A percentile compares a stretch with the other conserved stretches of the same genome.
These are phyloP conservation scores for Fusarium kyushuense DNA, from an alignment of 2,329 filamentous ascomycete genomes.

Conservation along the genomic window DNA sequence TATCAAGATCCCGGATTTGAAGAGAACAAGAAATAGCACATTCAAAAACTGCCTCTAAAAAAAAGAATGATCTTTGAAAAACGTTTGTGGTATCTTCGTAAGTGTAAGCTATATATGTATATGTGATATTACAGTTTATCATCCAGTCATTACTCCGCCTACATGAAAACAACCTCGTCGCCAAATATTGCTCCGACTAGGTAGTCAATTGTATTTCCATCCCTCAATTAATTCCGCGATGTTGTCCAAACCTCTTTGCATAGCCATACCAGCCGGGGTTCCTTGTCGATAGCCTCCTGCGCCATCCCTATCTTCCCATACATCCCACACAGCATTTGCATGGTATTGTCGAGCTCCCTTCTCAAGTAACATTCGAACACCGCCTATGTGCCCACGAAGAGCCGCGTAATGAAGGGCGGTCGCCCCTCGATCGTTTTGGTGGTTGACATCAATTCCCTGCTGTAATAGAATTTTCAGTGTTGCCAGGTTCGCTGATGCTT, in stretches of 20 bases:
- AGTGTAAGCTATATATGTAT: constrained; percentile 8
- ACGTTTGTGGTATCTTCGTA: constrained; percentile 42
- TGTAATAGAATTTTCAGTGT: constrained; percentile 46
- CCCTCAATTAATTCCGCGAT: constrained; percentile 47
- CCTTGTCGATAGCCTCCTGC: constrained; percentile 45
- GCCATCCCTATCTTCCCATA: constrained; percentile 46
- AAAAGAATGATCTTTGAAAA: too few species aligned
- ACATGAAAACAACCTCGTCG: constrained; percentile 8
- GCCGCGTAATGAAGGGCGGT: constrained; percentile 48
- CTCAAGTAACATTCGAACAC: constrained; percentile 43
- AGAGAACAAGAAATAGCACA: neutral
- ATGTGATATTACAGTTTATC: constrained; percentile 25
- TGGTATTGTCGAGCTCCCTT: constrained; percentile 46
- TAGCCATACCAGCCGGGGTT: constrained; percentile 47
- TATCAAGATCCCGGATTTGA: neutral
- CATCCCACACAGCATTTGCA: constrained; percentile 48
- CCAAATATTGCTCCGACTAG: constrained; percentile 23
- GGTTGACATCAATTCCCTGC: constrained; percentile 46
- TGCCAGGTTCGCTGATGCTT: constrained; percentile 45
- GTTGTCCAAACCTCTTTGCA: constrained; percentile 46
- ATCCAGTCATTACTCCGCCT: constrained; percentile 7
- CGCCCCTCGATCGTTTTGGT: constrained; percentile 46
- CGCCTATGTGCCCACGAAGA: constrained; percentile 43
- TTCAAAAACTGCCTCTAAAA: too few species aligned
- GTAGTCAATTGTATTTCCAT: constrained; percentile 45